Evolutionary conservation across 441 rosid species (phyloP).

Genomic region (Omphalea diandra): DNA sequence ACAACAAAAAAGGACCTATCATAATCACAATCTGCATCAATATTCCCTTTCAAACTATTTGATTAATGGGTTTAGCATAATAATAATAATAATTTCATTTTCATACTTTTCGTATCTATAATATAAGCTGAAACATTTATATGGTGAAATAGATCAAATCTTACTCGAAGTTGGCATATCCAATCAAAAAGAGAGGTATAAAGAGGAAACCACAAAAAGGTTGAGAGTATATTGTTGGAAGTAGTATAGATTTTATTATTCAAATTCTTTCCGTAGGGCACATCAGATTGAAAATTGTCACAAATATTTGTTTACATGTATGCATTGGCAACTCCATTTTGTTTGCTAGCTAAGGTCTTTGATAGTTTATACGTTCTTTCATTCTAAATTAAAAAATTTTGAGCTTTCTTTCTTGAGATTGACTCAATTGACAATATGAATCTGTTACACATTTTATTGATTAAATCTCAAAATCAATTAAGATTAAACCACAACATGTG

Average conservation of each 20-base stretch:
- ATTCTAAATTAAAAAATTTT: too few species aligned
- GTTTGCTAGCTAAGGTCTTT: too few species aligned
- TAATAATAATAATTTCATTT: neutral
- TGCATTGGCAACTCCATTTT: too few species aligned
- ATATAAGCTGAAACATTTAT: neutral
- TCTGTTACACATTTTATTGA: too few species aligned
- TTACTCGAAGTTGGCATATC: slow-evolving; percentile 15
- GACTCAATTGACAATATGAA: too few species aligned
- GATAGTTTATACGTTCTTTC: too few species aligned
- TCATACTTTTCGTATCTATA: neutral
- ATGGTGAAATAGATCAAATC: slow-evolving; percentile 1
- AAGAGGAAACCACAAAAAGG: slow-evolving; percentile 7
- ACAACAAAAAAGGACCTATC: neutral
- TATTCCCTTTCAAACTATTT: neutral
- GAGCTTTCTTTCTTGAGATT: too few species aligned
- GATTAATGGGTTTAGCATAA: neutral
- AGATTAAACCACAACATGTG: too few species aligned
- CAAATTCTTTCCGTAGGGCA: neutral
- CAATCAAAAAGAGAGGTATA: slow-evolving; percentile 9
- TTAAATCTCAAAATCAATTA: too few species aligned
- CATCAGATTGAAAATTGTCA: neutral
- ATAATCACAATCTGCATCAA: neutral
- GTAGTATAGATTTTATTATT: neutral
- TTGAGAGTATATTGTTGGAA: neutral
- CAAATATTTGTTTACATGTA: too few species aligned